A percentile compares a stretch with the other conserved stretches of the same genome.
phyloP scores from a whole-genome alignment of 768 basidiomycete species.

The Lyophyllum decastes region DNA sequence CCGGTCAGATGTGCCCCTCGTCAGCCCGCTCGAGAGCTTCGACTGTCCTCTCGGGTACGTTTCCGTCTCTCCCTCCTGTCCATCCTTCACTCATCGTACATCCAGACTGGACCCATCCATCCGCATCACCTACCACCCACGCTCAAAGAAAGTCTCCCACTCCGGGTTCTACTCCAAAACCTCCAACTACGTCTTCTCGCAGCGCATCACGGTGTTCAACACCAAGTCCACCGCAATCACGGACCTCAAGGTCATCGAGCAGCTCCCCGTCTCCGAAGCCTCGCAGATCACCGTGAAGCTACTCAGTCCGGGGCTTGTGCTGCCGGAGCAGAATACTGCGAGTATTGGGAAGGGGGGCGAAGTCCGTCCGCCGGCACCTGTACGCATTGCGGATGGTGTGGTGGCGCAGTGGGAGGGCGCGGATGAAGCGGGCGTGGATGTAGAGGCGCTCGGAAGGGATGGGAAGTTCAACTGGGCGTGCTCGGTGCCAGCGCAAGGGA shows the following conservation, averaged over 20 bases:
- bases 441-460: conserved; percentile 29
- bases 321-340: neutral
- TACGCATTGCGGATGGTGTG: conserved; percentile 29
- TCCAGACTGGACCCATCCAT: conserved; percentile 41
- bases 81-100: neutral
- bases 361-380: conserved; percentile 12
- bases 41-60: conserved; percentile 47
- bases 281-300: conserved; percentile 43
- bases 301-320: conserved; percentile 28
- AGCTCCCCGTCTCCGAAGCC: conserved; percentile 38
- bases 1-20: conserved; percentile 40
- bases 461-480: conserved; percentile 36
- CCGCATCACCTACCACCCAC: conserved; percentile 40
- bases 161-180: conserved; percentile 37
- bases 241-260: conserved; percentile 38
- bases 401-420: conserved; percentile 40
- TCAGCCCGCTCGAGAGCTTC: conserved; percentile 45
- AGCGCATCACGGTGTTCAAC: conserved; percentile 40
- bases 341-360: neutral
- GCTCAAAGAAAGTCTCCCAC: conserved; percentile 31
- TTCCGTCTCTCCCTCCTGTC: neutral
- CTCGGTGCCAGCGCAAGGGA: conserved; percentile 31
- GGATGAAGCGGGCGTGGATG: conserved; percentile 29
- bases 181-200: conserved; percentile 30
- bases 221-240: conserved; percentile 30